Base-by-base conservation (phyloP, 768 basidiomycete genomes). In the Auricularia cornea region DNA sequence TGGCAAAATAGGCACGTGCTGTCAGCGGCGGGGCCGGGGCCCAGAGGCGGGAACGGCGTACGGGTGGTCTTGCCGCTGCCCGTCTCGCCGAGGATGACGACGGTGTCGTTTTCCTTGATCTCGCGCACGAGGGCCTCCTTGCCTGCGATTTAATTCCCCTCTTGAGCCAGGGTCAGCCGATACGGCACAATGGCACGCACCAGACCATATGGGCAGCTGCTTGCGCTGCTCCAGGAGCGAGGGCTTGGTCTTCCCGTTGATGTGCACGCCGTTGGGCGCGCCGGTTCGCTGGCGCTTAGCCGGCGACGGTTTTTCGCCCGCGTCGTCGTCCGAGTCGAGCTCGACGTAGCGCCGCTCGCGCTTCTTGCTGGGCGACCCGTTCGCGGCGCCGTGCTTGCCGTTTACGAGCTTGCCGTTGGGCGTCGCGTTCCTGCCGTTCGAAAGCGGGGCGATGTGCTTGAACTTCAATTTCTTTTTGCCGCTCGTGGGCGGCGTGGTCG, bases 51-150 rank as follows among this genome's bases (percentile, higher is more conserved):
- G 61, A 48, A 86, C 93, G n/a, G n/a, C n/a, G 70, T 74, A 96
- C 96, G 96, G 59, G 97, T 99, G 0, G 96, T 96, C 78, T 99
- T 99, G 66, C 97, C 97, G 23, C 94, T 97, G 14, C 97, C 97
- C 0, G 97, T 98, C 76, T 99, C 97, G 41, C 95, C 97, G 2
- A 99, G 82, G 10, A 99, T 83, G 52, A 98, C 85, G 1, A 88
- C 90, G 6, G 93, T 88, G 72, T 94, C 89, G 78, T 92, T 88
- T 66, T 85, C 81, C 32, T 76, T 74, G 60, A 96, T 86, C 72
- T 87, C 87, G 63, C 83, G 79, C 31, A 93, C 75, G 31, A 96
- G 80, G 31, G 87, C 85, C 28, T 91, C 88, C 71, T 81, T 85
- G 63, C 91, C 93, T 92, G 66, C 61, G 26, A 51, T n/a, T 30